Evolutionary conservation across 352 stramenopile species (phyloP).

Genomic region (Aphanomyces stellatus): DNA sequence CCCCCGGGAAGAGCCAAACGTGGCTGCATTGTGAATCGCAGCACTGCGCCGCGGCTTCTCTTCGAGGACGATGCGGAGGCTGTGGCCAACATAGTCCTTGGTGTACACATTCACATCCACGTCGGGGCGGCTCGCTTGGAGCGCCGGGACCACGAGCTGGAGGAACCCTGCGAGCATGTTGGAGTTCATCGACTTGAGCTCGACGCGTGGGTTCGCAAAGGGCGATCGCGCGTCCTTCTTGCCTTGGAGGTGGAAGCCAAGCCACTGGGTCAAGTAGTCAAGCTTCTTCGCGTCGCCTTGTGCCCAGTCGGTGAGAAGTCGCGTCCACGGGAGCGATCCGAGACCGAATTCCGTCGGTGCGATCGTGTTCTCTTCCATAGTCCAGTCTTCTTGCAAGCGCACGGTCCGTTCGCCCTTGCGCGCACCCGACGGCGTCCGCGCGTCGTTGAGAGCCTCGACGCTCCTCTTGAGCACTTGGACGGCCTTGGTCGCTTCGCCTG

Average conservation of each 20-base stretch:
- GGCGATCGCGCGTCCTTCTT: background rate
- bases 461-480: background rate
- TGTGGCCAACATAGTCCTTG: conserved; percentile 21
- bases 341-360: background rate
- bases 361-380: background rate
- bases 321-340: background rate
- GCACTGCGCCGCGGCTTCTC: background rate
- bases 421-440: background rate
- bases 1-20: background rate
- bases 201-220: conserved; percentile 11
- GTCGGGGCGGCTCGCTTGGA: background rate
- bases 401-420: background rate
- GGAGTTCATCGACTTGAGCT: conserved; percentile 14
- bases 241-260: conserved; percentile 1
- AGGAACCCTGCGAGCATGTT: conserved; percentile 5
- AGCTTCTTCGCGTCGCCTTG: conserved; percentile 14
- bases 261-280: conserved; percentile 11
- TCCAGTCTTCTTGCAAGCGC: conserved; percentile 4
- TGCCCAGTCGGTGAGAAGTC: conserved; percentile 9
- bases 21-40: background rate
- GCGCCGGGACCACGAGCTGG: background rate
- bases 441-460: background rate
- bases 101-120: conserved; percentile 11
- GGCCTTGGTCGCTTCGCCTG: background rate
- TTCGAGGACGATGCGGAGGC: conserved; percentile 16